Evolutionary conservation across 2,329 filamentous ascomycete species (phyloP), one percentile per base, ranked within the genome.

Genomic region (Erysiphe neolycopersici): DNA sequence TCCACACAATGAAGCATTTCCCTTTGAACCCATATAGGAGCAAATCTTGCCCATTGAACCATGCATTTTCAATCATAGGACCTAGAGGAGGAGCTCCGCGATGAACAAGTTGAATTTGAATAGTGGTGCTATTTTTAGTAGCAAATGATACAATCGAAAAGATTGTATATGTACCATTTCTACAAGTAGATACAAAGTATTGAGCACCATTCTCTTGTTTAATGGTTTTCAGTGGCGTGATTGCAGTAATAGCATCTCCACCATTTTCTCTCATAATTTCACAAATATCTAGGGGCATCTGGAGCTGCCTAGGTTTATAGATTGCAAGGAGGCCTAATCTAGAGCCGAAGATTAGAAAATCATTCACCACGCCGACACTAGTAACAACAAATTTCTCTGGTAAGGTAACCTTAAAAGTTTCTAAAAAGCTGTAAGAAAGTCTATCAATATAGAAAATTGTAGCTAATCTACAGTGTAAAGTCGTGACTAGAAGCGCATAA

Each of bases 1-100:
- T 81, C 71, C 81, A 89, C 10, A 87, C 68, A 12, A 92, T 64
- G 54, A 95, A 91, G 40, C 73, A 65, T 48, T 74, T 82, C 55
- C 79, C 74, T 44, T 71, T 73, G 60, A 94, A 95, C 3, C 87
- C 87, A 56, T 76, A 80, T 12, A 92, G 62, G 26, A 84, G 62
- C 1, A 93, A 62, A 40, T 79, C 66, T 1, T 52, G 51, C 51
- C 53, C 51, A 36, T 65, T 55, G 46, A 87, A 69, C 61, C 71
- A 76, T 0, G 77, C 67, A 0, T 76, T 74, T 57, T 91, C 81
- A 33, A 94, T 68, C 50, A 81, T 73, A 1, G 78, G 75, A 0
- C 79, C 79, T 38, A 91, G 73, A 0, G 80, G 74, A 1, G 79
- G 70, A 3, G 65, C 62, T 0, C 76, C 70, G 50, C 76, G 71